Conservation (phyloP, 2,329 filamentous ascomycete genomes). For the Trichoderma gracile region DNA sequence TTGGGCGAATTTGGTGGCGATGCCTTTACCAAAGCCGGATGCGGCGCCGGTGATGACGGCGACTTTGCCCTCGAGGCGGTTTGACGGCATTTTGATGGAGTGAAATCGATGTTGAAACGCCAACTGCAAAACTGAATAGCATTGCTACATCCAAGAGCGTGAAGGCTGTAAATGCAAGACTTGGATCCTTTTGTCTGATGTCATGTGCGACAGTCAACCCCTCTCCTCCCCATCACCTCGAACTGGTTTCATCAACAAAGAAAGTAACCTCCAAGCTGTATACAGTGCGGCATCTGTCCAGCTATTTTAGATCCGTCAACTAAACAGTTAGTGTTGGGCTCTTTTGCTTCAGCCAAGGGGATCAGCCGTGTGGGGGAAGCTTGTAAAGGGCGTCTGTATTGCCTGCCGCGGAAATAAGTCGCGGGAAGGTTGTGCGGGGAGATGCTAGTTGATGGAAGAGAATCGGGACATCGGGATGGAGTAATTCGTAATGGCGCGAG, state of each 20-base stretch:
- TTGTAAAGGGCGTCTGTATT: not conserved
- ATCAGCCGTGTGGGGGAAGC: conserved; percentile 3
- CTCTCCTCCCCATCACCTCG: not conserved
- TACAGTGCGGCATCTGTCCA: conserved; percentile 8
- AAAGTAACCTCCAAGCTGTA: not conserved
- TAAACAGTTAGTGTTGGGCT: not conserved
- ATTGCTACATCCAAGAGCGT: not conserved
- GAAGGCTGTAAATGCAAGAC: not conserved
- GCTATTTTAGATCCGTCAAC: conserved; percentile 3
- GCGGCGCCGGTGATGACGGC: conserved; percentile 56
- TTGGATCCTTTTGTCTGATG: not conserved
- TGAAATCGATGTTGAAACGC: not conserved
- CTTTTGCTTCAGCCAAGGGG: not conserved
- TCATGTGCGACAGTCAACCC: conserved; percentile 5
- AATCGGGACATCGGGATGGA: too few species aligned
- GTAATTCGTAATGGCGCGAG: not conserved
- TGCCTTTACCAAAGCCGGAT: conserved; percentile 64
- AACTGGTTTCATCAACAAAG: not conserved
- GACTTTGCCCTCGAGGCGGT: conserved; percentile 44
- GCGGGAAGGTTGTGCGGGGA: not conserved
- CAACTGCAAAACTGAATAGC: not conserved
- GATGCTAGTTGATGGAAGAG: too few species aligned
- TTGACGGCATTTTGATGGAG: conserved; percentile 9
- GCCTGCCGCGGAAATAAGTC: not conserved
- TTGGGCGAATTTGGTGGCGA: conserved; percentile 57